Evolutionary conservation across 1,284 basidiomycete genomes (phyloP).

Genomic region (Boletus semigastroideus): DNA sequence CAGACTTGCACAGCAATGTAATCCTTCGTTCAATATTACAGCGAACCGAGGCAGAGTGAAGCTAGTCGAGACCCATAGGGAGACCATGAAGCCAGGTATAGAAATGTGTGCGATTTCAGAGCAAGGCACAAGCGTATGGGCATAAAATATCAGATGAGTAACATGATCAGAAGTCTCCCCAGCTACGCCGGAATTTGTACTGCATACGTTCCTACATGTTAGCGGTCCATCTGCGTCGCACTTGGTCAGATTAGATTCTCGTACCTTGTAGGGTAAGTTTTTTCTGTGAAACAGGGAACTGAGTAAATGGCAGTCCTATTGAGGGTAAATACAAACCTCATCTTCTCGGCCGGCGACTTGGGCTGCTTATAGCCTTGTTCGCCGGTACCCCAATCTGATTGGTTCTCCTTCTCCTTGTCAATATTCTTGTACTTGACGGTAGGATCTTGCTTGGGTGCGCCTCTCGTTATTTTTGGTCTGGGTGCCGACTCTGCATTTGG

Average conservation of each 20-base stretch:
- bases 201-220: conserved; percentile 60
- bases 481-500: conserved; percentile 18
- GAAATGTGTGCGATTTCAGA: conserved; percentile 23
- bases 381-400: conserved; percentile 72
- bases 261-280: conserved; percentile 85
- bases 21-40: too few relatives aligned
- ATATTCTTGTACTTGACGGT: conserved; percentile 57
- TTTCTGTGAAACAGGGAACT: conserved; percentile 43
- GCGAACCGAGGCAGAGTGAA: background rate
- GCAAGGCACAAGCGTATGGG: conserved; percentile 4
- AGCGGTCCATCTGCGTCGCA: conserved; percentile 35
- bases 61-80: background rate
- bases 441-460: conserved; percentile 63
- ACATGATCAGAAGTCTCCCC: conserved; percentile 72
- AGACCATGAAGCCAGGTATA: conserved; percentile 21
- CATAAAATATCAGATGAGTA: conserved; percentile 13
- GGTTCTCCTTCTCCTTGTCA: conserved; percentile 45
- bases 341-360: conserved; percentile 62
- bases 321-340: conserved; percentile 50
- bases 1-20: too few relatives aligned
- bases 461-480: conserved; percentile 55
- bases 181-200: conserved; percentile 85
- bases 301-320: background rate
- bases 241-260: conserved; percentile 11
- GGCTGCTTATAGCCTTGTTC: conserved; percentile 76